These are phyloP conservation scores for Cytospora chrysosperma DNA, from an alignment of 2,329 filamentous ascomycete species.

Conservation along the genomic window DNA sequence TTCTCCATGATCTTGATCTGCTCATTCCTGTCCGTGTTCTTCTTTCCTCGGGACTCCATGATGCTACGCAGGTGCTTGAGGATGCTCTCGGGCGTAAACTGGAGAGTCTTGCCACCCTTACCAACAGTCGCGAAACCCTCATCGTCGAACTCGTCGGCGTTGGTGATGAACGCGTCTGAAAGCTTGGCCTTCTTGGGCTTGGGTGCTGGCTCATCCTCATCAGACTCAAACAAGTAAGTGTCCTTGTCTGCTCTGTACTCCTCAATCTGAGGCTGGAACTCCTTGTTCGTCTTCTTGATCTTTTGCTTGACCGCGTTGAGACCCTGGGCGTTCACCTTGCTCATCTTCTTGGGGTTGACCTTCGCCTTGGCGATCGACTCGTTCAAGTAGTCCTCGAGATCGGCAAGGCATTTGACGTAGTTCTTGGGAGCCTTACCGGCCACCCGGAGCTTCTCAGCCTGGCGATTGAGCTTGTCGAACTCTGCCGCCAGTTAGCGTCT, in stretches of 20 bases:
- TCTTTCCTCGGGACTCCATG: conserved; percentile 94
- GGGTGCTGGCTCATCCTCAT: conserved; percentile 65
- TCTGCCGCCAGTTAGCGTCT: conserved; percentile 51
- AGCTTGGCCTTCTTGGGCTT: conserved; percentile 53
- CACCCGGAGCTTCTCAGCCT: conserved; percentile 75
- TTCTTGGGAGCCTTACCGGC: conserved; percentile 80
- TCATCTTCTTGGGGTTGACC: conserved; percentile 97
- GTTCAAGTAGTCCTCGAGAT: conserved; percentile 91
- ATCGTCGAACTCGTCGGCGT: conserved; percentile 61
- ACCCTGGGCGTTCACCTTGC: conserved; percentile 88
- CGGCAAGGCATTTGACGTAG: conserved; percentile 89
- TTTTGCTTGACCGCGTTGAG: conserved; percentile 97
- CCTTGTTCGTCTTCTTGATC: conserved; percentile 98
- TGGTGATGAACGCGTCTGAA: conserved; percentile 46
- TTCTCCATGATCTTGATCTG: conserved; percentile 99
- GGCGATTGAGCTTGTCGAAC: conserved; percentile 91
- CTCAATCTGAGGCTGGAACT: conserved; percentile 84
- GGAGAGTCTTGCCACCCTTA: conserved; percentile 81
- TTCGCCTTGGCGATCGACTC: conserved; percentile 96
- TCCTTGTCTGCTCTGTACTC: conserved; percentile 84
- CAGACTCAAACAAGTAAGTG: conserved; percentile 75
- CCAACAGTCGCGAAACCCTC: conserved; percentile 89
- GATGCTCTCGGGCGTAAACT: conserved; percentile 96
- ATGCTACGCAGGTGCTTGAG: conserved; percentile 94
- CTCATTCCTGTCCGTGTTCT: conserved; percentile 93